These are phyloP conservation scores for Yamadazyma siamensis DNA, from an alignment of 1,139 yeast species.

Conservation along the genomic window DNA sequence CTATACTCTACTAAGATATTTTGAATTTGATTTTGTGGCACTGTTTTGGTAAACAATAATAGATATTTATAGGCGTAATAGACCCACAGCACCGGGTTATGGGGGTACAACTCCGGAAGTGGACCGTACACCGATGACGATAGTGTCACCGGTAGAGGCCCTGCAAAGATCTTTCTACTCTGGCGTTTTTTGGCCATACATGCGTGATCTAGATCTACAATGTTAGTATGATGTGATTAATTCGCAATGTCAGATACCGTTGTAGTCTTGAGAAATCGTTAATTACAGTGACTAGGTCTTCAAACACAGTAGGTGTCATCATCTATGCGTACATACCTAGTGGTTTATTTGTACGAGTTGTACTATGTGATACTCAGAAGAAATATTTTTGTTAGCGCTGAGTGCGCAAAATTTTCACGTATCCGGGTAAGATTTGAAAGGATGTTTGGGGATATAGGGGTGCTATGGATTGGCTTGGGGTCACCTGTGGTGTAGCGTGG, in stretches of 20 bases:
- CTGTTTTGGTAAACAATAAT: conserved; percentile 19
- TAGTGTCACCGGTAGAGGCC: conserved; percentile 49
- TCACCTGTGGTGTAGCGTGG: no score
- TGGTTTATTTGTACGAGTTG: neutral
- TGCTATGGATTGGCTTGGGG: no score
- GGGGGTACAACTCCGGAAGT: conserved; percentile 48
- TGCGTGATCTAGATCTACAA: conserved; percentile 1
- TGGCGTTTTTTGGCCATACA: conserved; percentile 14
- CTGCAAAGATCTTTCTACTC: conserved; percentile 25
- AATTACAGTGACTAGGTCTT: conserved; percentile 48
- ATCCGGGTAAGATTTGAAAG: no score
- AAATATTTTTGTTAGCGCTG: no score
- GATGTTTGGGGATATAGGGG: no score
- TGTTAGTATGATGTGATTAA: conserved; percentile 3
- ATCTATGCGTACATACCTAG: conserved; percentile 2
- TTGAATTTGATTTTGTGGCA: conserved; percentile 23
- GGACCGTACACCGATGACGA: conserved; percentile 30
- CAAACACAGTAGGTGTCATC: conserved; percentile 8
- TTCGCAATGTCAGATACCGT: conserved; percentile 91
- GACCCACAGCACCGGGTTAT: conserved; percentile 62
- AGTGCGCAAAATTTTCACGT: no score
- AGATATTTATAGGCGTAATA: conserved; percentile 36
- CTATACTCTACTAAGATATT: conserved; percentile 26
- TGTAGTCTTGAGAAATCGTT: conserved; percentile 92
- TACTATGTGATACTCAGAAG: no score